Percentiles rank a stretch among this genome's conserved stretches.
These are phyloP conservation scores for Barbarea vulgaris DNA, from an alignment of 345 rosid genomes.

Conservation along the genomic window DNA sequence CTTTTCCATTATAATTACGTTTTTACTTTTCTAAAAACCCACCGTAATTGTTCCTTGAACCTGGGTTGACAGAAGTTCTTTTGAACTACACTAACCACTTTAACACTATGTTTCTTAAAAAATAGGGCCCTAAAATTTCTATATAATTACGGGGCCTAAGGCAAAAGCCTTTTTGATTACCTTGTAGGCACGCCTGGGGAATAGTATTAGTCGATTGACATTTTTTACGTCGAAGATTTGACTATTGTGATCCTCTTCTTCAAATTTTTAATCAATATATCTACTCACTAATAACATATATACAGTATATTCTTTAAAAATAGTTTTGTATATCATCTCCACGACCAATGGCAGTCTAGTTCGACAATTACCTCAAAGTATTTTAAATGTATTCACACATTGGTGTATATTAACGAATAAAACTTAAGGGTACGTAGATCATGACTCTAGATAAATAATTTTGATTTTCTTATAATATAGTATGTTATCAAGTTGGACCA, in stretches of 20 bases:
- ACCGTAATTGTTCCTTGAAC: too few relatives aligned
- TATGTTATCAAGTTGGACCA: conserved; percentile 28
- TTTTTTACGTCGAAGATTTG: too few relatives aligned
- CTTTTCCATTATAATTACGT: too few relatives aligned
- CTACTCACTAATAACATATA: not conserved
- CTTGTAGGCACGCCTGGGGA: too few relatives aligned
- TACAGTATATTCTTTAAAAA: not conserved
- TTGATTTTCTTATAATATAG: not conserved
- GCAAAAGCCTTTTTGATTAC: too few relatives aligned
- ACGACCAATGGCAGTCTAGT: conserved; percentile 2
- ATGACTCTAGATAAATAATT: not conserved
- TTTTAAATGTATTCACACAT: not conserved
- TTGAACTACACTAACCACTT: too few relatives aligned
- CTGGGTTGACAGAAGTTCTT: too few relatives aligned
- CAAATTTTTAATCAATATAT: not conserved
- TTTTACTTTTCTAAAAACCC: too few relatives aligned
- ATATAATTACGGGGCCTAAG: too few relatives aligned
- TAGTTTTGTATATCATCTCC: not conserved
- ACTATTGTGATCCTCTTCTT: not conserved
- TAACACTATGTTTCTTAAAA: too few relatives aligned
- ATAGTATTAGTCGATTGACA: too few relatives aligned
- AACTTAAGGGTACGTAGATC: not conserved
- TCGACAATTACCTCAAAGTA: not conserved
- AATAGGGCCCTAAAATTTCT: too few relatives aligned
- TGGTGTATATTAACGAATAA: not conserved